These are phyloP conservation scores for Penicillium arizonense DNA, from an alignment of 495 filamentous ascomycete species.

Conservation along the genomic window DNA sequence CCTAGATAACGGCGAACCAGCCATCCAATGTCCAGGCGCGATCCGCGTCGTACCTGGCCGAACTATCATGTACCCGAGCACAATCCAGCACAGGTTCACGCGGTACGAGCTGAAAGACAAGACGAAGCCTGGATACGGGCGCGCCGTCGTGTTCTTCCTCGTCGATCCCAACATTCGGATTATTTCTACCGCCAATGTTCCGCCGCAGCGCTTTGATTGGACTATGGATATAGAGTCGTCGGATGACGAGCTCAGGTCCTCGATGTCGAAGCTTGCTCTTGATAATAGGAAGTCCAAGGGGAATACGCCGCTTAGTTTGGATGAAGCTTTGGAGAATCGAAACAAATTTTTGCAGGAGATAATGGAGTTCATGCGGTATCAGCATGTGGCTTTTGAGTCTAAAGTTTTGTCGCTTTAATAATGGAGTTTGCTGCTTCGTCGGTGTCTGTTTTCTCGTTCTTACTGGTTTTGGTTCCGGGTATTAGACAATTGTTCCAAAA, in stretches of 20 bases:
- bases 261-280: constrained; percentile 24
- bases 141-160: constrained; percentile 51
- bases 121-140: constrained; percentile 45
- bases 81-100: constrained; percentile 47
- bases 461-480: constrained; percentile 2
- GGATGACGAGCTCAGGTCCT: constrained; percentile 3
- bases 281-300: constrained; percentile 32
- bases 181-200: constrained; percentile 55
- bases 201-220: constrained; percentile 50
- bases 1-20: constrained; percentile 24
- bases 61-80: constrained; percentile 33
- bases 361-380: constrained; percentile 29
- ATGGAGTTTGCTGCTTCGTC: neutral
- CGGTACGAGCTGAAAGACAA: constrained; percentile 45
- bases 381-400: constrained; percentile 36
- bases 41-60: constrained; percentile 22
- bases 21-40: constrained; percentile 31
- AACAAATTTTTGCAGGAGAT: constrained; percentile 27
- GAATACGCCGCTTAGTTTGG: constrained; percentile 31
- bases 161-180: constrained; percentile 55
- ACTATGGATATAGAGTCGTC: constrained; percentile 18
- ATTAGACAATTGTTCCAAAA: constrained; percentile 1
- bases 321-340: constrained; percentile 31
- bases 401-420: constrained; percentile 21
- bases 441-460: neutral